Evolutionary conservation across 179 eudicot genomes (phyloP).

Genomic region (Carnegiea gigantea): DNA sequence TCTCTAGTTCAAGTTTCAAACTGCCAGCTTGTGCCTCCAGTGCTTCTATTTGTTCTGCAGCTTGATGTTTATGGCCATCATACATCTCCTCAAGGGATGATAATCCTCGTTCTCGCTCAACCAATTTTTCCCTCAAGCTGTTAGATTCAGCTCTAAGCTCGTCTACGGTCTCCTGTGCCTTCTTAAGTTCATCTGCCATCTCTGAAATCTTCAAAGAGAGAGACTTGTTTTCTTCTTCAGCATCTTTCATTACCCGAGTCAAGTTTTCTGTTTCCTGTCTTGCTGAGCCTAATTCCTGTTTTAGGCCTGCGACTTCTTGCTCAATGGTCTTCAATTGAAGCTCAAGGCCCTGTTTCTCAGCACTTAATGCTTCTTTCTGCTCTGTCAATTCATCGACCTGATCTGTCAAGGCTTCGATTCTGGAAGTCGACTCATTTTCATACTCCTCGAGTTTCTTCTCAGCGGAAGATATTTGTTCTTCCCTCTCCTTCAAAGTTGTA

Average conservation of each 20-base stretch:
- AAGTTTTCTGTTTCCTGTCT: constrained; percentile 29
- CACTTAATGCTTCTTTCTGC: constrained; percentile 33
- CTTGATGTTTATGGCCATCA: constrained; percentile 17
- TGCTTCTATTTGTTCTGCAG: constrained; percentile 32
- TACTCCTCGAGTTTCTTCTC: constrained; percentile 28
- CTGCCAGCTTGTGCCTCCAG: constrained; percentile 31
- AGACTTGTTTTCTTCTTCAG: constrained; percentile 31
- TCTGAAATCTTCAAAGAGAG: constrained; percentile 27
- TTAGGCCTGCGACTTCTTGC: constrained; percentile 22
- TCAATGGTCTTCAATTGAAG: constrained; percentile 19
- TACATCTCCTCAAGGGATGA: constrained; percentile 27
- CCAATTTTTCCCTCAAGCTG: constrained; percentile 32
- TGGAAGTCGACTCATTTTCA: constrained; percentile 35
- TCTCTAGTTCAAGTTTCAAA: constrained; percentile 41
- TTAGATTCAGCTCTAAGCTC: constrained; percentile 30
- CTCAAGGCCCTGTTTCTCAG: constrained; percentile 35
- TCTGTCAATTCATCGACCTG: constrained; percentile 38
- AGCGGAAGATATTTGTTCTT: constrained; percentile 32
- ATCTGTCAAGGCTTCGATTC: constrained; percentile 31
- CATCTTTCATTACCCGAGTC: constrained; percentile 18
- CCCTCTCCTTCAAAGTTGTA: constrained; percentile 36
- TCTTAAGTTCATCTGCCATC: constrained; percentile 19
- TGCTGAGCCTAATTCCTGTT: constrained; percentile 25
- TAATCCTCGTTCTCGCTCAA: constrained; percentile 29
- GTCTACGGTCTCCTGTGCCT: constrained; percentile 25